Base-by-base conservation (phyloP, 495 filamentous ascomycete genomes). In the Hypoxylon fuscum region DNA sequence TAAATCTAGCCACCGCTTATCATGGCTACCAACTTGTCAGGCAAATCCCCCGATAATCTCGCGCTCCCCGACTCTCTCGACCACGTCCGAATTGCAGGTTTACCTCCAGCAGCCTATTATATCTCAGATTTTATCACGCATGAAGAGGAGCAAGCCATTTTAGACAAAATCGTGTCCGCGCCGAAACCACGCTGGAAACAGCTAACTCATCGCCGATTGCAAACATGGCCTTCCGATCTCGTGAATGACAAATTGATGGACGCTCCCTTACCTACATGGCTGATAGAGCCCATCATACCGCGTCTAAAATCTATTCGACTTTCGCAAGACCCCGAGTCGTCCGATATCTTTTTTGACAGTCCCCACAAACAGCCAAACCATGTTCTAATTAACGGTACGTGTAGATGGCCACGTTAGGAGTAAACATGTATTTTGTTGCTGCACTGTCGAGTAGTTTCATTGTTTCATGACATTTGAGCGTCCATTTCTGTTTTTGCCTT, bases 201-300 rank as follows among this genome's bases (percentile, higher is more conserved):
- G 15, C 87, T 98, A 43, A 84, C 87, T 5, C 91, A 90, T 68
- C 91, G 95, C 42, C 87, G 95, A 37, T 86, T 98, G 1, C 95
- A 97, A 80, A 90, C 91, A 0, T 91, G 91, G 83, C 95, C 95
- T 0, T 92, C 90, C 1, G 82, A 90, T 25, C 85, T 98, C 0
- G 74, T 81, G 12, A 85, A 81, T 43, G 87, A 96, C 70, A 87
- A 87, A 1, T 82, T 98, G n/a, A 77, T 96, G 20, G 83, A 85
- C 45, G 81, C 87, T 5, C 83, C 90, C 2, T 80, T 98, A 5
- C 93, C 95, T 3, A 34, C 77, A 15, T 98, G 92, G 91, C 83
- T 98, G 1, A 72, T 75, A 29, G 75, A 83, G 0, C 93, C 92
- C 6, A 79, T 96, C 34, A 76, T 94, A 45, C 75, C 85, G 1